These are phyloP conservation scores for Diutina sp. DNA, from an alignment of 1,139 yeast species.

Conservation along the genomic window DNA sequence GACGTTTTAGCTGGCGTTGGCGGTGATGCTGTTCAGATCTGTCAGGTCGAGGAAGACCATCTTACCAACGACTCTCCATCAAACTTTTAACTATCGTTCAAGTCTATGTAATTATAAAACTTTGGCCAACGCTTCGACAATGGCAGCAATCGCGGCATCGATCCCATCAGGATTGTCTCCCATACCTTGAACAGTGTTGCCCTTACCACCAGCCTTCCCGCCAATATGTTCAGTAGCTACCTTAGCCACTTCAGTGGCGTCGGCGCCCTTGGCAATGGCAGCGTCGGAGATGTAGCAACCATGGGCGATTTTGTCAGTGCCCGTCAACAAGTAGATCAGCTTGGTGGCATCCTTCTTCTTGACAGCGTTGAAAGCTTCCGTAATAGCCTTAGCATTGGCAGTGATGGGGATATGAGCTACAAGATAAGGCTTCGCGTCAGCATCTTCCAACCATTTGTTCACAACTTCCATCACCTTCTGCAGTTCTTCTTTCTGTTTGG, in stretches of 20 bases:
- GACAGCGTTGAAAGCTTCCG: constrained; percentile 80
- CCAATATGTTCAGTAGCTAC: constrained; percentile 68
- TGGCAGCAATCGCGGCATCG: constrained; percentile 58
- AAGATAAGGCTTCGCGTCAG: constrained; percentile 26
- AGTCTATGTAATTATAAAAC: constrained; percentile 21
- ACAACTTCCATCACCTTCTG: constrained; percentile 77
- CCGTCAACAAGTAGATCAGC: constrained; percentile 74
- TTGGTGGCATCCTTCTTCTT: constrained; percentile 69
- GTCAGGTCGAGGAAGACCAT: constrained; percentile 6
- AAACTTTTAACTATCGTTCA: background rate
- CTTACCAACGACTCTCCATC: constrained; percentile 6
- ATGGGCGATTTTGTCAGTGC: constrained; percentile 81
- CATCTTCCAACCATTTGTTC: constrained; percentile 44
- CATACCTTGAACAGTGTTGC: constrained; percentile 92
- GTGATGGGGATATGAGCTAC: constrained; percentile 59
- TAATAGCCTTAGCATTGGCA: constrained; percentile 86
- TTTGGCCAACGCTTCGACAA: constrained; percentile 44
- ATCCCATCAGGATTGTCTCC: constrained; percentile 72
- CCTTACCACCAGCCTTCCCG: constrained; percentile 98
- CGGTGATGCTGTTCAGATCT: constrained; percentile 8
- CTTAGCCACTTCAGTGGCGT: constrained; percentile 65
- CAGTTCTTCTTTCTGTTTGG: constrained; percentile 77
- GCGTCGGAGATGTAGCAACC: constrained; percentile 79
- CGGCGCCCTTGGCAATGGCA: constrained; percentile 58
- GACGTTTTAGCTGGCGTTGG: constrained; percentile 19